Evolutionary conservation across 2,329 filamentous ascomycete genomes (phyloP), one percentile per base, ranked within the genome.

Genomic region (Pyrenophora graminea): DNA sequence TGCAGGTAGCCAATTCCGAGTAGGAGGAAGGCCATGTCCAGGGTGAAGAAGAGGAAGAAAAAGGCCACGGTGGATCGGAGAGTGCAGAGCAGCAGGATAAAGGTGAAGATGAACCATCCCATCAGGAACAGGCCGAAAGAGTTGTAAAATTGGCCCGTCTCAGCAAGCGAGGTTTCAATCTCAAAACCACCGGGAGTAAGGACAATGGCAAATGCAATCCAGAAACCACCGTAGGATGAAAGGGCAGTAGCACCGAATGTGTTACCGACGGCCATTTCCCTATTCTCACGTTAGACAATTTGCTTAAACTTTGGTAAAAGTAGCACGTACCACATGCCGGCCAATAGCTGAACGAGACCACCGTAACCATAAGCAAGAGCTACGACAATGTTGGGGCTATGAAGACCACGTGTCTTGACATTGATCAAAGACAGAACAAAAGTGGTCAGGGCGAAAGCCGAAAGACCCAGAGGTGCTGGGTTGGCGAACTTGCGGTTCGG

Each of bases 361-460:
- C 78, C 78, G 53, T 80, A 80, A 8, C 72, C 78, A 55, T 75
- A 80, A 7, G 78, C 78, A 55, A 77, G 62, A 30, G 76, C 78
- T 45, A 80, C 72, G 38, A 80, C 77, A 18, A 80, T 59, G 64
- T 76, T 80, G 27, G 78, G 77, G 38, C 70, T 66, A 8, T 55
- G 59, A 55, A 80, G 73, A 50, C 69, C 68, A 8, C 63, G 66
- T 3, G 77, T 79, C 30, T 74, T 73, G 57, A 80, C 59, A 59
- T 80, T 80, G 70, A 80, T 78, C 41, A 76, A 62, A 4, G 77
- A 79, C 45, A 87, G 77, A 12, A 84, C 77, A 64, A 87, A 86
- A 8, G 84, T 86, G 8, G 85, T 86, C 57, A 85, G 66, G n/a
- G 84, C 83, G 71, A 88, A 87, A 73, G 82, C 83, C 43, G 82